Evolutionary conservation across 352 stramenopile genomes (phyloP).

Genomic region (Elongisporangium senticosum): DNA sequence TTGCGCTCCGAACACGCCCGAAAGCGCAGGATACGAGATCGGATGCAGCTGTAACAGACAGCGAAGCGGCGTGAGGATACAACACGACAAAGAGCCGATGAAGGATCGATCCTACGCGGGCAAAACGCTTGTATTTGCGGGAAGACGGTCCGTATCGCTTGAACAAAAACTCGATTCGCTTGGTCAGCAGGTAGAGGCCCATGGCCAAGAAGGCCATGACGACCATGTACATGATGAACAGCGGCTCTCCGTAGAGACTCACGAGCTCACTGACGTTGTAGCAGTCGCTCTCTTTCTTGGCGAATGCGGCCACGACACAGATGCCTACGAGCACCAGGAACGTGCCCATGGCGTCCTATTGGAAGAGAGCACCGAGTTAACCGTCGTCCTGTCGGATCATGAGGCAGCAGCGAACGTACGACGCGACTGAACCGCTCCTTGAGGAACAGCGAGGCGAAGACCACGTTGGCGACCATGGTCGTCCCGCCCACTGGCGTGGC

Average conservation of each 20-base stretch:
- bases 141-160: slow-evolving; percentile 36
- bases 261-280: slow-evolving; percentile 77
- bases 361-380: slow-evolving; percentile 1
- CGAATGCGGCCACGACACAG: slow-evolving; percentile 73
- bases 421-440: slow-evolving; percentile 60
- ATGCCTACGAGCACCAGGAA: slow-evolving; percentile 64
- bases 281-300: slow-evolving; percentile 64
- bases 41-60: slow-evolving; percentile 34
- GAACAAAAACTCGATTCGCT: slow-evolving; percentile 39
- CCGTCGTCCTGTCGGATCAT: background rate
- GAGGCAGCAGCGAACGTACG: slow-evolving; percentile 7
- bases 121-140: slow-evolving; percentile 45
- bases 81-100: too few species aligned
- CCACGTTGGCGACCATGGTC: slow-evolving; percentile 83
- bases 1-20: slow-evolving; percentile 72
- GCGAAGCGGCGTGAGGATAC: background rate
- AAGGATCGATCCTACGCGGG: too few species aligned
- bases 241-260: slow-evolving; percentile 48
- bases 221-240: slow-evolving; percentile 64
- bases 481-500: slow-evolving; percentile 71
- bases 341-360: slow-evolving; percentile 60
- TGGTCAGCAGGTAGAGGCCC: slow-evolving; percentile 26
- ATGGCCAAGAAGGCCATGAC: slow-evolving; percentile 38
- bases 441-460: slow-evolving; percentile 74
- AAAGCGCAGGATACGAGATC: slow-evolving; percentile 65